Base-by-base conservation (phyloP, 2,329 filamentous ascomycete genomes). In the Sporothrix phasma region DNA sequence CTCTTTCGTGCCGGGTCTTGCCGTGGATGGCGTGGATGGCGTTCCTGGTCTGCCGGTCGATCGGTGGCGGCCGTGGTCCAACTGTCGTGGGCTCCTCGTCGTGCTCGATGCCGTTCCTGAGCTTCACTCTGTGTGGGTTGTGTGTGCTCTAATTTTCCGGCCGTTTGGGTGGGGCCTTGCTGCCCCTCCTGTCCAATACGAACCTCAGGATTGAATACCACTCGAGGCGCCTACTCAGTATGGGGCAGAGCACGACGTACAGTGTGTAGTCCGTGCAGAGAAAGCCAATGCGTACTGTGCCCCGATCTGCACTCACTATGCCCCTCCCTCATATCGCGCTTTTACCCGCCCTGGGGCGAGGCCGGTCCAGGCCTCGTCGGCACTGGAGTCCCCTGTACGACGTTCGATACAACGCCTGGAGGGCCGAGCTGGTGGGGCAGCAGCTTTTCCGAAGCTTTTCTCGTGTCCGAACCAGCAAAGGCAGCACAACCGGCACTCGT, bases 361-460 rank as follows among this genome's bases (percentile, higher is more conserved):
- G 39, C 61, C 61, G 61, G 47, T 58, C 41, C 61, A 63, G 49
- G 61, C 61, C 51, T 22, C 54, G 39, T n/a, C 29, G 19, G 19
- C 61, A 58, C 61, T 58, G 51, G 46, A 58, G 43, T n/a, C n/a
- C n/a, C n/a, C n/a, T n/a, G n/a, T n/a, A n/a, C n/a, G n/a, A n/a
- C n/a, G n/a, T n/a, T n/a, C n/a, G 29, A 58, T 43, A 62, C 19
- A 26, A 53, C 13, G 15, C 39, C 58, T 26, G 43, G 41, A 39
- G 41, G 22, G 49, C 37, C 46, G 47, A 43, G 17, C 29, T 51
- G 45, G 59, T 61, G 59, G 59, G 59, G 59, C 59, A 49, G 31
- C 13, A 49, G 59, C 45, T 49, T 41, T 53, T 54, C 47, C 31
- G 39, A 47, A 61, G 59, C 59, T 61, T 51, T 61, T 61, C 45